phyloP scores from a whole-genome alignment of 202 grass and related monocot species.

The Sporobolus alterniflorus region DNA sequence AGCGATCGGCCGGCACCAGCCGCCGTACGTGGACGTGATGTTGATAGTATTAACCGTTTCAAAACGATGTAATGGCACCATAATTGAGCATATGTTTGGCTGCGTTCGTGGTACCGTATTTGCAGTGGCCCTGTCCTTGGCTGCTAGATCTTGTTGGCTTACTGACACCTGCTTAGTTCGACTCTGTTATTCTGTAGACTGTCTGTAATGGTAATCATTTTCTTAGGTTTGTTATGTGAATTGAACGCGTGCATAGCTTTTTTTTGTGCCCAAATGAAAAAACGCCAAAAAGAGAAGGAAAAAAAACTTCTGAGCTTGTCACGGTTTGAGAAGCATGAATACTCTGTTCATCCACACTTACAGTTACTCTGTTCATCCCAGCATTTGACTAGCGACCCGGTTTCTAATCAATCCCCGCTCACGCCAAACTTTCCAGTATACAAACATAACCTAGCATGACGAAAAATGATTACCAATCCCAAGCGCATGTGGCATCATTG shows the following conservation, averaged over 20 bases:
- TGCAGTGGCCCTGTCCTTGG: conserved; percentile 31
- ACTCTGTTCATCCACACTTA: background rate
- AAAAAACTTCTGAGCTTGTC: background rate
- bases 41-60: conserved; percentile 38
- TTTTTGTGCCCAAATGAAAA: background rate
- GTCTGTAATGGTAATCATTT: conserved; percentile 14
- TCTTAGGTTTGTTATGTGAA: conserved; percentile 5
- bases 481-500: conserved; percentile 24
- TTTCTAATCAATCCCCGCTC: background rate
- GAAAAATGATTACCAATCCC: background rate
- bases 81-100: conserved; percentile 8
- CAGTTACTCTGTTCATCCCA: background rate
- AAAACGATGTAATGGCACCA: conserved; percentile 7
- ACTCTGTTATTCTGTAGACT: background rate
- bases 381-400: conserved; percentile 26
- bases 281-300: background rate
- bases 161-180: conserved; percentile 28
- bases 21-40: background rate
- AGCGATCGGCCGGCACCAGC: conserved; percentile 11
- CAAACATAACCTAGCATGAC: background rate
- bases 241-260: background rate
- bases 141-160: conserved; percentile 11
- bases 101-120: conserved; percentile 24
- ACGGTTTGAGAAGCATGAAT: background rate
- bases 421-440: background rate